phyloP scores from a whole-genome alignment of 345 rosid species.

The Geranium rotundifolium region DNA sequence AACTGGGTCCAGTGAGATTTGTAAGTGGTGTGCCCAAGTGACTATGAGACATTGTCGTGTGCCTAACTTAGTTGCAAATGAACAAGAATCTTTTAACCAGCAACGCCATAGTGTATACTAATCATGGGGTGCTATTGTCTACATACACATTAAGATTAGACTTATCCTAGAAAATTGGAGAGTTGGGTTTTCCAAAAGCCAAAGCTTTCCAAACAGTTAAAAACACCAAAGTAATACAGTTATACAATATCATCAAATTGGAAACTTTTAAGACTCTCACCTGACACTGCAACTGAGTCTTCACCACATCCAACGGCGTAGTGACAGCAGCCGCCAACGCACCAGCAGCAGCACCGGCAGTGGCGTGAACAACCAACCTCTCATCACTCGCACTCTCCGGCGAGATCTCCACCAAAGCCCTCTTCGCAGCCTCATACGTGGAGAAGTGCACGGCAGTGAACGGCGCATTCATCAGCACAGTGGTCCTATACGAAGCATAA shows the following conservation, averaged over 20 bases:
- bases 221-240: neutral
- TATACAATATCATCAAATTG: neutral
- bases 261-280: constrained; percentile 22
- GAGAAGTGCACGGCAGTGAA: constrained; percentile 86
- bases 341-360: constrained; percentile 98
- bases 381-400: constrained; percentile 64
- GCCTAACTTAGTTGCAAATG: neutral
- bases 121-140: neutral
- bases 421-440: constrained; percentile 85
- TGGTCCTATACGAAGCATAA: constrained; percentile 89
- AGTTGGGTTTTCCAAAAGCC: neutral
- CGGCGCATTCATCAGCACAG: constrained; percentile 93
- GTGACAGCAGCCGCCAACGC: constrained; percentile 75
- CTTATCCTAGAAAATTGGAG: neutral
- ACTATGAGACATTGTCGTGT: neutral
- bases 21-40: neutral
- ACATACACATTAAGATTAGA: neutral
- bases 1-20: neutral
- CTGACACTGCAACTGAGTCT: constrained; percentile 99
- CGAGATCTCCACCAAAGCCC: constrained; percentile 54
- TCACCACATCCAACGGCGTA: constrained; percentile 82
- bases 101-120: neutral
- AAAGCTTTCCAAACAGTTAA: no score
- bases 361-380: constrained; percentile 66
- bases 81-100: neutral